A percentile compares a stretch with the other conserved stretches of the same genome.
Evolutionary conservation across 768 basidiomycete genomes (phyloP).

Genomic region (Collybia mongolica): DNA sequence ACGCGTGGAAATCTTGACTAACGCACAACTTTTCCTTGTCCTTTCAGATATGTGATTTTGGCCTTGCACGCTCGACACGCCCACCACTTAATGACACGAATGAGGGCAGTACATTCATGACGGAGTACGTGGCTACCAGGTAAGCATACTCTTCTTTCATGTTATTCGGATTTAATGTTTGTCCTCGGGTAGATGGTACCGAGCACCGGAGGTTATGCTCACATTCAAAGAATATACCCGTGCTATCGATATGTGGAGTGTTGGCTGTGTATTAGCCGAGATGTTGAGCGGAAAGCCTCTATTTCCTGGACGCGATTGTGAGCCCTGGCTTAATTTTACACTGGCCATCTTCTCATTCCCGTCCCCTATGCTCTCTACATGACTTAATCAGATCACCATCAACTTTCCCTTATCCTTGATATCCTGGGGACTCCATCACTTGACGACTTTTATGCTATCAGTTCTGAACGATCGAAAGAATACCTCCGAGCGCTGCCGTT

Average conservation of each 20-base stretch:
- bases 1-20: not conserved
- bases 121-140: conserved; percentile 95
- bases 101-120: conserved; percentile 81
- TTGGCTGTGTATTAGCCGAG: conserved; percentile 86
- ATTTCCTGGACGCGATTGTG: conserved; percentile 94
- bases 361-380: not conserved
- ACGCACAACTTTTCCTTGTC: not conserved
- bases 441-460: conserved; percentile 95
- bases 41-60: conserved; percentile 78
- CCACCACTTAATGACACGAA: conserved; percentile 72
- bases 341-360: not conserved
- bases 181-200: conserved; percentile 72
- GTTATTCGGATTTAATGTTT: not conserved
- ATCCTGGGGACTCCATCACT: conserved; percentile 89
- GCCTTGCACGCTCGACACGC: conserved; percentile 77
- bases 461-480: conserved; percentile 72
- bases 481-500: conserved; percentile 90
- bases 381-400: conserved; percentile 74
- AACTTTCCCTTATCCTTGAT: conserved; percentile 89
- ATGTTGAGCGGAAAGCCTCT: conserved; percentile 91
- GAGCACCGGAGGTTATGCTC: conserved; percentile 97
- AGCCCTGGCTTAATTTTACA: conserved; percentile 22
- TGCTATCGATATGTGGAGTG: conserved; percentile 86
- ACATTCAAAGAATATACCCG: conserved; percentile 95
- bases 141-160: conserved; percentile 25